These are phyloP conservation scores for Chrysosporium keratinophilum DNA, from an alignment of 2,329 filamentous ascomycete genomes.

Conservation along the genomic window DNA sequence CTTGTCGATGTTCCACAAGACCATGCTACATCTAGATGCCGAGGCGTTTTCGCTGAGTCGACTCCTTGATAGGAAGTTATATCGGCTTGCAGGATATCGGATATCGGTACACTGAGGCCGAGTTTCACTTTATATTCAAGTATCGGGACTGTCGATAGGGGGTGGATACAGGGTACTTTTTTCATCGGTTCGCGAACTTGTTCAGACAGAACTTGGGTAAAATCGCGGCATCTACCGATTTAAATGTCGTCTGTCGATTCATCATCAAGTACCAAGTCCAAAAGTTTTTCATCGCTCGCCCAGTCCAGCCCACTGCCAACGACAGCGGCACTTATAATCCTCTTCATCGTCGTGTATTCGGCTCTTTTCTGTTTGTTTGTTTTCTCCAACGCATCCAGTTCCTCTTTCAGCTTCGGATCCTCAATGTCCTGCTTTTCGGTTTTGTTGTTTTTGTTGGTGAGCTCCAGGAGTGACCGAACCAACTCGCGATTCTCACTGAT, in stretches of 20 bases:
- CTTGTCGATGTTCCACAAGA: too few species aligned
- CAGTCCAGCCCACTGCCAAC: constrained; percentile 76
- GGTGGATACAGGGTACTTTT: too few species aligned
- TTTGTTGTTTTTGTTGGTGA: constrained; percentile 48
- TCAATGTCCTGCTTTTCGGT: constrained; percentile 42
- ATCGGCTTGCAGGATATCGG: too few species aligned
- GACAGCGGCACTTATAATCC: constrained; percentile 64
- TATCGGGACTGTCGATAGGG: too few species aligned
- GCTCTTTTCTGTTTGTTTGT: constrained; percentile 54
- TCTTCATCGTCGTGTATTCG: constrained; percentile 66
- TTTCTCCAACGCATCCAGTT: constrained; percentile 49
- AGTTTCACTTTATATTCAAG: too few species aligned
- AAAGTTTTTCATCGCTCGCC: constrained; percentile 57
- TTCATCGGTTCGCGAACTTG: too few species aligned
- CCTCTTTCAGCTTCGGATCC: constrained; percentile 43
- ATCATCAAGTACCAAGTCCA: constrained; percentile 59
- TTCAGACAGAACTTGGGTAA: neutral
- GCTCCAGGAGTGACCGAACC: constrained; percentile 51
- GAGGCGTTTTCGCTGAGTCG: too few species aligned
- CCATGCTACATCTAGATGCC: too few species aligned
- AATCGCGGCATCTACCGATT: neutral
- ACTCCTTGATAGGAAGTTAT: too few species aligned
- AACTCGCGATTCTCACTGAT: constrained; percentile 53
- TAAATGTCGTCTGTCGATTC: constrained; percentile 19
- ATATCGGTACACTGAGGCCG: too few species aligned